Base-by-base conservation (phyloP, 345 rosid species). In the Sonneratia caseolaris region DNA sequence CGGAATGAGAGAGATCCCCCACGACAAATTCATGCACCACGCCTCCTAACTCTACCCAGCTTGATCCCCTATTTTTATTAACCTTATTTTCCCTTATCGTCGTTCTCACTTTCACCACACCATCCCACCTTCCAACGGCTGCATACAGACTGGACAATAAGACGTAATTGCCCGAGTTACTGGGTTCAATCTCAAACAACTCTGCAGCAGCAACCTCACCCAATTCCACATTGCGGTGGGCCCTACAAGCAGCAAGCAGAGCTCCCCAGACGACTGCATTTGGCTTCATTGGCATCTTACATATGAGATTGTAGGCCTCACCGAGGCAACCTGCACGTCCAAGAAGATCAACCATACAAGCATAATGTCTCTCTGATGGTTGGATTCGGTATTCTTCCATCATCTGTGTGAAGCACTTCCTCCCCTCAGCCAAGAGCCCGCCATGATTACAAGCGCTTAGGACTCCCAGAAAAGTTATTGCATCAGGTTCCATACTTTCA, bases 241-340 rank as follows among this genome's bases (percentile, higher is more conserved):
- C 81, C 74, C 87, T 84, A 68, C 93, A 91, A 3, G 90, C 96
- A 22, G 81, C 87, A 79, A 91, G 80, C 75, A 91, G 85, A 61
- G 96, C 87, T 47, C 96, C 89, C 93, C 86, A 89, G n/a, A 91
- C 87, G 70, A 88, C 80, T 51, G 77, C 95, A 80, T 89, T 87
- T 62, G 95, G 90, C 75, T 85, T 82, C 81, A 87, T 68, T 3
- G 95, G 90, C 93, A 93, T 93, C 68, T 80, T 78, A 43, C 74
- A 76, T 49, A 90, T 84, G 65, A 89, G 86, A 73, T 78, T 71
- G 62, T 81, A 78, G 3, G 98, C 97, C 75, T 93, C 93, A 76
- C 73, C 80, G 32, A 90, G 79, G 73, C 81, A 82, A 14, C 96
- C 95, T 0, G 80, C 88, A 61, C 95, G 90, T 65, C 96, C 91